Base-by-base conservation (phyloP, 495 filamentous ascomycete genomes). In the Tuber calosporum region DNA sequence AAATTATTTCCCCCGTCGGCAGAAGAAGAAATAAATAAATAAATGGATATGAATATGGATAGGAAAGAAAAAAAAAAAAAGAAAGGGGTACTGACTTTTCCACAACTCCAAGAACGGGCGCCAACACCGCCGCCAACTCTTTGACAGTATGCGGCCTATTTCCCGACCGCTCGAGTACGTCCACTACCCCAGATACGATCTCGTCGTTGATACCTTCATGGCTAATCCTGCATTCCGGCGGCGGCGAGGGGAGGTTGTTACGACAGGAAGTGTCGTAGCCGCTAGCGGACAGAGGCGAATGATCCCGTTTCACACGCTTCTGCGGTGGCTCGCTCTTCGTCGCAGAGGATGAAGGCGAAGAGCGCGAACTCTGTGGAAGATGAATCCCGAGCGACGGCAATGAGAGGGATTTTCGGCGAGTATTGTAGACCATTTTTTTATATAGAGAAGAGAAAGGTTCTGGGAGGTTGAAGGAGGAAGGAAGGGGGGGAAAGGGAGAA, bases 81-180 rank as follows among this genome's bases (percentile, higher is more conserved):
- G 71, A 58, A 42, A 76, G 26, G 34, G 73, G 26, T 69, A 86
- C 93, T 78, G 88, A 97, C 95, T 92, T 95, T 84, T 95, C 91
- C 77, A 99, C 93, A 77, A 90, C 91, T 74, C 90, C 89, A 79
- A 96, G 90, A 69, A 89, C 86, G 39, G 87, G 87, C 75, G 91
- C 86, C 71, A 99, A 86, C 36, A 96, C 86, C 8, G 90, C 86
- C 66, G 95, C 93, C 43, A 99, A 88, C 83, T 98, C 96, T 83
- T 97, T 97, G 69, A 97, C 92, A 36, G 97, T 84, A 77, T 97
- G 95, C 6, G 95, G 95, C 69, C 93, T 86, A 84, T 99, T 99
- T 42, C 91, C 92, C 13, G 96, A 95, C 82, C 90, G 90, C 82
- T 98, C 92, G 73, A 99, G 85, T 83, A 96, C 93, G 72, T 95